phyloP scores from a whole-genome alignment of 1,284 basidiomycete species.

The Flammula alnicola region DNA sequence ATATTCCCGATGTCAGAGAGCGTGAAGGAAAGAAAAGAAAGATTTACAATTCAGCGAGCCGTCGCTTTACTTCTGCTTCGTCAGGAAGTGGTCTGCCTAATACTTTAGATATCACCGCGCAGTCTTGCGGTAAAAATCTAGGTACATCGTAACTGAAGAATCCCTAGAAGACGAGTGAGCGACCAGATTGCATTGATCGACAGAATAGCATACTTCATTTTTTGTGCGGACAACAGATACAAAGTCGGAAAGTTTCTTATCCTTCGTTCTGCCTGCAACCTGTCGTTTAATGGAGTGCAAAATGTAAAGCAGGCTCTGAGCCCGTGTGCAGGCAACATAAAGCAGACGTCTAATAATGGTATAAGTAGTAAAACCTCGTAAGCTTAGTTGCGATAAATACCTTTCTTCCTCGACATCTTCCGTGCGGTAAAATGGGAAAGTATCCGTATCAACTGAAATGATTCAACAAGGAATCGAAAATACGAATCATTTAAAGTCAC shows the following conservation, averaged over 20 bases:
- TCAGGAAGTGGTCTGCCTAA: constrained; percentile 43
- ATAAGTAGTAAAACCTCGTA: neutral
- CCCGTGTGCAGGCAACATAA: constrained; percentile 92
- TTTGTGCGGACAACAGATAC: constrained; percentile 42
- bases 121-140: constrained; percentile 37
- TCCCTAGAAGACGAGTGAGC: constrained; percentile 29
- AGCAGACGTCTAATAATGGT: constrained; percentile 65
- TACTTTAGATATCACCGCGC: constrained; percentile 42
- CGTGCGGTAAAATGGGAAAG: constrained; percentile 79
- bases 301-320: constrained; percentile 78
- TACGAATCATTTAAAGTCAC: constrained; percentile 14
- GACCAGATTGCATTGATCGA: constrained; percentile 7
- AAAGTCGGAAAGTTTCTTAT: constrained; percentile 52
- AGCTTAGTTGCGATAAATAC: constrained; percentile 37
- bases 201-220: constrained; percentile 38
- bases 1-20: constrained; percentile 7
- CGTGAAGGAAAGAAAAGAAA: neutral
- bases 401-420: constrained; percentile 86
- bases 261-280: constrained; percentile 52
- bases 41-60: constrained; percentile 51
- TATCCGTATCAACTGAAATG: constrained; percentile 70
- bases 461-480: constrained; percentile 4
- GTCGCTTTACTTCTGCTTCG: constrained; percentile 44
- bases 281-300: constrained; percentile 53
- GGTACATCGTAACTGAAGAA: constrained; percentile 40